Conservation (phyloP, 2,329 filamentous ascomycete genomes). For the Aureobasidium sp. region DNA sequence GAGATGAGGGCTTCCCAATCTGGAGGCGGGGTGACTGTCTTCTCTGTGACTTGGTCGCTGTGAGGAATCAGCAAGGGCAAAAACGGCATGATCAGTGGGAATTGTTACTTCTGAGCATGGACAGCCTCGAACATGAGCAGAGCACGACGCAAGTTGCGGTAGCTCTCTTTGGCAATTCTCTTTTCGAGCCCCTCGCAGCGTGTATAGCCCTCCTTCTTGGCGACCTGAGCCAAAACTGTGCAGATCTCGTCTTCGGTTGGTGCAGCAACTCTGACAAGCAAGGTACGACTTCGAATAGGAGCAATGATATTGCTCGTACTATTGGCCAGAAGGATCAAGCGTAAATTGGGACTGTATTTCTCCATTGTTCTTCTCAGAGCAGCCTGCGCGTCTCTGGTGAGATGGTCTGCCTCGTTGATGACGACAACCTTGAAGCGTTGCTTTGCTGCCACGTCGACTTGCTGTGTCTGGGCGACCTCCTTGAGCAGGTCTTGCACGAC, state of each 20-base stretch:
- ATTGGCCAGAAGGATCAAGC: conserved; percentile 86
- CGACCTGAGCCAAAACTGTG: conserved; percentile 57
- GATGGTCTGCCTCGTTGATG: conserved; percentile 95
- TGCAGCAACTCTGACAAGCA: conserved; percentile 85
- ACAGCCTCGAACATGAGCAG: conserved; percentile 96
- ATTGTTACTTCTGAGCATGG: conserved; percentile 83
- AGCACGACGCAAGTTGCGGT: conserved; percentile 79
- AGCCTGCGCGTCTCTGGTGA: conserved; percentile 89
- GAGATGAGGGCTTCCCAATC: conserved; percentile 93
- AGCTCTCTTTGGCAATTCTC: conserved; percentile 83
- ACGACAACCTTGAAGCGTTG: conserved; percentile 98
- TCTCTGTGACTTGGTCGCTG: conserved; percentile 84
- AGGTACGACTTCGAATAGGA: conserved; percentile 85
- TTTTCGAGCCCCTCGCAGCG: conserved; percentile 65
- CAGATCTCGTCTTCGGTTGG: conserved; percentile 81
- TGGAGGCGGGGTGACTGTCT: conserved; percentile 81
- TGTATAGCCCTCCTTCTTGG: conserved; percentile 78
- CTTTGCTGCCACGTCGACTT: conserved; percentile 85
- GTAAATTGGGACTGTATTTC: conserved; percentile 93
- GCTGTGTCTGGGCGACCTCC: conserved; percentile 96
- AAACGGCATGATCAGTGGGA: conserved; percentile 24
- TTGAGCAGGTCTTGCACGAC: conserved; percentile 94
- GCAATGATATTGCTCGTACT: conserved; percentile 98
- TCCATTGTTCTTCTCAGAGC: conserved; percentile 95
- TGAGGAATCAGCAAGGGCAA: background rate